Evolutionary conservation across 441 rosid species (phyloP).

Genomic region (Bocquillonia castaneifolia): DNA sequence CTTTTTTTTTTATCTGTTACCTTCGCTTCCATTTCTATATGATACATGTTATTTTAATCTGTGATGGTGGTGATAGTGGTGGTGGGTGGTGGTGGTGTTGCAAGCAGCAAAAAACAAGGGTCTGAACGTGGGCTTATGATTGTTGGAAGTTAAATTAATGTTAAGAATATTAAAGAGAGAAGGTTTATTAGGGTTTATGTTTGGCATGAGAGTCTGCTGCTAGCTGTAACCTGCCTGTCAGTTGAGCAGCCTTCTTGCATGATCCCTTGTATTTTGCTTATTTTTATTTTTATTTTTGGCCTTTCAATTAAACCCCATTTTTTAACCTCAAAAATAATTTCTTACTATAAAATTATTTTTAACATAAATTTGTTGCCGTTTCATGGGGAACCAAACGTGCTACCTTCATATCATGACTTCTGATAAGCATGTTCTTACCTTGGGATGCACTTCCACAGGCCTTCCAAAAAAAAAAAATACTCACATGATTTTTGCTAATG

Average conservation of each 20-base stretch:
- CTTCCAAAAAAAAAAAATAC: conserved; percentile 21
- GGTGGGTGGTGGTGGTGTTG: conserved; percentile 17
- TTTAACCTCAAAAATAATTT: neutral
- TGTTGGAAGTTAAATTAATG: conserved; percentile 17
- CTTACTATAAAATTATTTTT: neutral
- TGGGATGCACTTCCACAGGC: conserved; percentile 26
- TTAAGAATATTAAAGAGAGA: conserved; percentile 18
- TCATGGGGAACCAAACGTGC: conserved; percentile 46
- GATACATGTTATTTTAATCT: no score
- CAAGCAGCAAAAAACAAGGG: conserved; percentile 38
- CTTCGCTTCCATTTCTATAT: neutral
- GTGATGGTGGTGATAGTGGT: no score
- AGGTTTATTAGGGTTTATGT: conserved; percentile 60
- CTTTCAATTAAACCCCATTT: conserved; percentile 3
- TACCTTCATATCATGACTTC: conserved; percentile 50
- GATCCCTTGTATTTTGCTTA: conserved; percentile 36
- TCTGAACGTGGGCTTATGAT: conserved; percentile 48
- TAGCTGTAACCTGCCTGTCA: conserved; percentile 95
- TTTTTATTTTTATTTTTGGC: neutral
- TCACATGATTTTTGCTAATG: conserved; percentile 37
- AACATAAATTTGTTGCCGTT: conserved; percentile 13
- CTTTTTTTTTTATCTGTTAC: neutral
- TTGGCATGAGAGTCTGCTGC: conserved; percentile 57
- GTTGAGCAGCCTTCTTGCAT: conserved; percentile 92
- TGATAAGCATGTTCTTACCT: conserved; percentile 42